These are phyloP conservation scores for Cytospora leucostoma DNA, from an alignment of 2,329 filamentous ascomycete species.

Conservation along the genomic window DNA sequence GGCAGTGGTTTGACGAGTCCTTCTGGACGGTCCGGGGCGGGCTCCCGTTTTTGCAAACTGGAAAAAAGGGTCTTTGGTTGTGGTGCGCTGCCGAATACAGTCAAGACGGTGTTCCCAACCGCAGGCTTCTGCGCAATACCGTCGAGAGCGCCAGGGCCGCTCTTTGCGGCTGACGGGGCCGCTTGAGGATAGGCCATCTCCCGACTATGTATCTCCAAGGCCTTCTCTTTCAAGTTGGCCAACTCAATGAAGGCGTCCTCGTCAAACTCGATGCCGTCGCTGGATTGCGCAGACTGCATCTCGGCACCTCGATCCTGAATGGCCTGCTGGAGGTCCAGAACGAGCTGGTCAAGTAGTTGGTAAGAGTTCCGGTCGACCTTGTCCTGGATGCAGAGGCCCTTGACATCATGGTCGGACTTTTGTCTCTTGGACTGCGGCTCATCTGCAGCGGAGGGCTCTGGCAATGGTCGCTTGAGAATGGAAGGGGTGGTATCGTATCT, in stretches of 20 bases:
- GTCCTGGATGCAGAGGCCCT: constrained; percentile 51
- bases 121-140: constrained; percentile 43
- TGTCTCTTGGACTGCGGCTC: constrained; percentile 63
- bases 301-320: constrained; percentile 46
- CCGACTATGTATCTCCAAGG: constrained; percentile 63
- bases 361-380: constrained; percentile 56
- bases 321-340: constrained; percentile 52
- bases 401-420: constrained; percentile 51
- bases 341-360: constrained; percentile 64
- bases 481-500: constrained; percentile 58
- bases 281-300: constrained; percentile 42
- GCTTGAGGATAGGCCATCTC: constrained; percentile 56
- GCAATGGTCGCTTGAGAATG: constrained; percentile 56
- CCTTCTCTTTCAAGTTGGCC: constrained; percentile 61
- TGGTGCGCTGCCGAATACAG: constrained; percentile 73
- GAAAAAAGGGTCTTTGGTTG: constrained; percentile 81
- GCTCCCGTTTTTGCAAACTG: constrained; percentile 65
- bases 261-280: constrained; percentile 34
- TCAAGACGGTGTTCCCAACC: constrained; percentile 64
- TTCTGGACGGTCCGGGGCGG: constrained; percentile 33
- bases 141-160: constrained; percentile 37
- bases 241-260: constrained; percentile 47
- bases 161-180: constrained; percentile 38
- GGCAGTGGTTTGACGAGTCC: constrained; percentile 50
- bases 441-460: constrained; percentile 44